These are phyloP conservation scores for Domatiomyces globalis DNA, from an alignment of 2,329 filamentous ascomycete species.

Conservation along the genomic window DNA sequence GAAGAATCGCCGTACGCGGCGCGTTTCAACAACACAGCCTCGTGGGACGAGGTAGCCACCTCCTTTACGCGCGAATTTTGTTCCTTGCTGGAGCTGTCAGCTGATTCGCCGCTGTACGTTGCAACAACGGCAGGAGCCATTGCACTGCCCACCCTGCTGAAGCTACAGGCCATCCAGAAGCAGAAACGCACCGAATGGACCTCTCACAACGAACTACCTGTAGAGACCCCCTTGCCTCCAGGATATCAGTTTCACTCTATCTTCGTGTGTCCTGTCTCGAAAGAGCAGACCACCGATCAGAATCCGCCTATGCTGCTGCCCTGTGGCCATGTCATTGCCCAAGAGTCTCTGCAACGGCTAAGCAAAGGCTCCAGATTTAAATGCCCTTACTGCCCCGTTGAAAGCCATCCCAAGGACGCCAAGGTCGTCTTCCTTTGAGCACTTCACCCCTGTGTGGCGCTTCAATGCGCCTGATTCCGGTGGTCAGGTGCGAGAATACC, in stretches of 20 bases:
- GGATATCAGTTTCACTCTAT: conserved; percentile 76
- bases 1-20: conserved; percentile 60
- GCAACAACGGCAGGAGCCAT: conserved; percentile 86
- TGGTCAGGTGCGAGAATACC: background rate
- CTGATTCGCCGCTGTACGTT: conserved; percentile 83
- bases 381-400: conserved; percentile 86
- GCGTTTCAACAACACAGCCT: conserved; percentile 59
- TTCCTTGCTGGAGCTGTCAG: conserved; percentile 73
- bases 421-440: conserved; percentile 52
- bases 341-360: conserved; percentile 66
- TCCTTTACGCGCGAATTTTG: conserved; percentile 93
- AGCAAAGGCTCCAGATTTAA: conserved; percentile 74
- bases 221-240: conserved; percentile 51
- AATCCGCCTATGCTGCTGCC: conserved; percentile 97
- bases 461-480: background rate
- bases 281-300: conserved; percentile 82
- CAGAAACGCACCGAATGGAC: conserved; percentile 92
- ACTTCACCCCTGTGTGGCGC: background rate
- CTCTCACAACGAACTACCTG: conserved; percentile 74
- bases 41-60: conserved; percentile 71
- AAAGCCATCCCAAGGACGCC: conserved; percentile 65
- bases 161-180: conserved; percentile 75
- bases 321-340: conserved; percentile 85
- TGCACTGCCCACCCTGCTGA: conserved; percentile 74
- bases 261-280: conserved; percentile 93